Evolutionary conservation across 306 rosid genomes (phyloP).

Genomic region (Macrotyloma uniflorum): DNA sequence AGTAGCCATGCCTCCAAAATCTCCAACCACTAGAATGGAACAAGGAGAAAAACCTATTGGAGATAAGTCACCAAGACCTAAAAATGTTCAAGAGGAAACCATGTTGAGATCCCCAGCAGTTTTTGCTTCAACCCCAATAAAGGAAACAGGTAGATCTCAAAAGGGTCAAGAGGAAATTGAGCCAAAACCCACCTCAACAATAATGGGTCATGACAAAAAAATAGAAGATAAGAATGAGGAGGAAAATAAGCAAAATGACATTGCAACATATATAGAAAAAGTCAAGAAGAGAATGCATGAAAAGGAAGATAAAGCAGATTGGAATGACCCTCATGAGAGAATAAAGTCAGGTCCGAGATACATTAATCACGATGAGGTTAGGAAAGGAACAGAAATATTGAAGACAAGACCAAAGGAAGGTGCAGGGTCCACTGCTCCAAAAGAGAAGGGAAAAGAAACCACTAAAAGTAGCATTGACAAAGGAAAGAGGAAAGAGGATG

Average conservation of each 20-base stretch:
- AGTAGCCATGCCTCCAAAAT: conserved; percentile 32
- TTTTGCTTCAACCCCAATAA: background rate
- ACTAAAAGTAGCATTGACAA: background rate
- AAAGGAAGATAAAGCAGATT: background rate
- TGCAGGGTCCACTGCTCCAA: background rate
- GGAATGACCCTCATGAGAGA: background rate
- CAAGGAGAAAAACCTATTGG: background rate
- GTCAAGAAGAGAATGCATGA: conserved; percentile 12
- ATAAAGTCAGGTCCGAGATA: conserved; percentile 24
- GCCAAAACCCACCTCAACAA: conserved; percentile 4
- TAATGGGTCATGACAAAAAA: background rate
- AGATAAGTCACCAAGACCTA: conserved; percentile 22
- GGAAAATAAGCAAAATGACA: conserved; percentile 14
- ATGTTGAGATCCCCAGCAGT: background rate
- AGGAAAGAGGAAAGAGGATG: conserved; percentile 26
- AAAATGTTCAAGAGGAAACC: conserved; percentile 25
- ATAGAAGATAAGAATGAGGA: conserved; percentile 26
- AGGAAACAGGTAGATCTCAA: conserved; percentile 23
- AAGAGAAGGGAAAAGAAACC: conserved; percentile 21
- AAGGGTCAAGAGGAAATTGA: conserved; percentile 28
- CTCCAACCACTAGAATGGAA: conserved; percentile 6
- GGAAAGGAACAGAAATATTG: conserved; percentile 37
- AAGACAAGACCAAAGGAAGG: conserved; percentile 21
- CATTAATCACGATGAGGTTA: background rate
- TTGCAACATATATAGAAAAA: background rate